Base-by-base conservation (phyloP, 2,329 filamentous ascomycete species). In the Pseudodiploospora longispora region DNA sequence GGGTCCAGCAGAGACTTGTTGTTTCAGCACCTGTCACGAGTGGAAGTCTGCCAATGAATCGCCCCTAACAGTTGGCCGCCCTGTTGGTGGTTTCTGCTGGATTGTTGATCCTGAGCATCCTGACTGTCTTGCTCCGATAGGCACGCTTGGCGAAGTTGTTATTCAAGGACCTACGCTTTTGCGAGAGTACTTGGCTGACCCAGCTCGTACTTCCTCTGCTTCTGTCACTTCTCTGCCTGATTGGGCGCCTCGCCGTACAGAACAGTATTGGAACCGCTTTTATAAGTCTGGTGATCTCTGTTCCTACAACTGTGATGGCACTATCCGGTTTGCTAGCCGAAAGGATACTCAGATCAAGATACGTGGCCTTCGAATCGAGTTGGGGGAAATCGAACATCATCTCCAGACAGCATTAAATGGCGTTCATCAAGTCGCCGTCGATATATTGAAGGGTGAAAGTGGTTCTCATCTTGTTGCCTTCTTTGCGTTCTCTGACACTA, bases 271-370 rank as follows among this genome's bases (percentile, higher is more conserved):
- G 43, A 46, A 46, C 8, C 41, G 31, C 10, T 48, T 68, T 6
- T 75, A 73, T 50, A 67, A 65, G 47, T 72, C 71, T 1, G 71
- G 71, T 5, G 71, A 75, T 50, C 58, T 74, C 5, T 70, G 59
- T 3, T 56, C 55, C 36, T 71, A 70, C 29, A 55, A 65, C 35
- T 55, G 55, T 0, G 46, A 49, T 6, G 51, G 43, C 5, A 42
- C 43, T 1, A 46, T 46, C 5, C 39, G 35, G 38, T 46, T 46
- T n/a, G 36, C 43, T 3, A 42, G 39, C 10, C 43, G 43, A 7
- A 46, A 46, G 28, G 43, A 46, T 10, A 46, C 39, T 1, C 43
- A 46, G 35, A 46, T 46, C 10, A 46, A 46, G 40, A 46, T 46
- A 10, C 43, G 43, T 34, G 43, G 43, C 6, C 12, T 46, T 8